Conservation (phyloP, 2,329 filamentous ascomycete species). For the Hypoxylon sp. region DNA sequence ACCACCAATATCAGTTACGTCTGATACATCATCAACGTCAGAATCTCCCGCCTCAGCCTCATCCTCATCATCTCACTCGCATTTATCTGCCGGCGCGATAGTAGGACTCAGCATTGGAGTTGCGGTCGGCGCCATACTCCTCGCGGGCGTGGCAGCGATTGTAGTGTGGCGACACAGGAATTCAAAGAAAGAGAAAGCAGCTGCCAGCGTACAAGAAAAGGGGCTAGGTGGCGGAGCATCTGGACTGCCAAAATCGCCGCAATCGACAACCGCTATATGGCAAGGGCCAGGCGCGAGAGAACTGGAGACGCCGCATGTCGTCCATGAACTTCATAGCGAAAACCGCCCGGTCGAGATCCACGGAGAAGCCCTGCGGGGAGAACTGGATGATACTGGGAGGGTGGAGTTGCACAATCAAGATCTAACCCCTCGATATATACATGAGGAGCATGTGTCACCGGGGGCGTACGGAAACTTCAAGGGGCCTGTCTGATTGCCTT, state of each 20-base stretch:
- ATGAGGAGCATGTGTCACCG: slow-evolving; percentile 2
- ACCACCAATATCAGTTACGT: slow-evolving; percentile 16
- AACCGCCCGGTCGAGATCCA: slow-evolving; percentile 24
- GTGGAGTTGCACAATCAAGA: slow-evolving; percentile 24
- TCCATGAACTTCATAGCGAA: slow-evolving; percentile 22
- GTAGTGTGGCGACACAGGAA: slow-evolving; percentile 23
- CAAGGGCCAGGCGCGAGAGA: slow-evolving; percentile 27
- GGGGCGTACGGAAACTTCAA: slow-evolving; percentile 27
- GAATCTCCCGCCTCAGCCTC: slow-evolving; percentile 19
- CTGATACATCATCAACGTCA: slow-evolving; percentile 7
- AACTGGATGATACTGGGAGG: slow-evolving; percentile 20
- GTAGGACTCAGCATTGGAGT: slow-evolving; percentile 35
- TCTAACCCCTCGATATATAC: slow-evolving; percentile 25
- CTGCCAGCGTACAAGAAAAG: slow-evolving; percentile 4
- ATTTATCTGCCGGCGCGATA: slow-evolving; percentile 28
- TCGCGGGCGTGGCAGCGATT: slow-evolving; percentile 19
- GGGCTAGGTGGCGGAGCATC: neutral
- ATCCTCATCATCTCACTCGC: slow-evolving; percentile 7
- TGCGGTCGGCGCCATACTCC: slow-evolving; percentile 18
- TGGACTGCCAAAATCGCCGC: slow-evolving; percentile 4
- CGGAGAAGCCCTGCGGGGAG: slow-evolving; percentile 20
- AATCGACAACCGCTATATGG: slow-evolving; percentile 18
- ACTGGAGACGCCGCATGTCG: slow-evolving; percentile 17
- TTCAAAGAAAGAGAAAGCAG: slow-evolving; percentile 3
- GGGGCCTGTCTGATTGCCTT: slow-evolving; percentile 19